These are phyloP conservation scores for Flaveria linearis DNA, from an alignment of 129 eudicot genomes.

Conservation along the genomic window DNA sequence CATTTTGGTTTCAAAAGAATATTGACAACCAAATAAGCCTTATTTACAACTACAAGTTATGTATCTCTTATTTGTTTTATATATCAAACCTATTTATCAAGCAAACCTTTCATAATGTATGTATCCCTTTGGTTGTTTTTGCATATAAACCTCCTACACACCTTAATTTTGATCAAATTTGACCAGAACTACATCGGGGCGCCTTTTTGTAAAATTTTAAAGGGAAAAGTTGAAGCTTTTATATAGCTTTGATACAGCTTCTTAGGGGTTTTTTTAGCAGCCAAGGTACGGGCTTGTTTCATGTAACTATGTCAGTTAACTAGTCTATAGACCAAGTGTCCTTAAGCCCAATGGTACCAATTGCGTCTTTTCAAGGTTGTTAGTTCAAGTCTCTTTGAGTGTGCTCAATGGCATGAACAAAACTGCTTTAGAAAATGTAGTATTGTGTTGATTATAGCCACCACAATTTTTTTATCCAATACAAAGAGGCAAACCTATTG, in stretches of 20 bases:
- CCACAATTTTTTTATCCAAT: neutral
- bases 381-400: slow-evolving; percentile 1
- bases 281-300: neutral
- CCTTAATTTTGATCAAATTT: too few relatives aligned
- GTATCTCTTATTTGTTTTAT: too few relatives aligned
- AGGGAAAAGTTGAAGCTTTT: neutral
- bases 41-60: too few relatives aligned
- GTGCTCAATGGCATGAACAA: neutral
- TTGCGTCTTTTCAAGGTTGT: neutral
- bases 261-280: too few relatives aligned
- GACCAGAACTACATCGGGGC: too few relatives aligned
- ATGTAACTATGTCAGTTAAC: neutral
- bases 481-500: neutral
- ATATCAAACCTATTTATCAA: too few relatives aligned
- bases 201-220: neutral
- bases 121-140: too few relatives aligned
- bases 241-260: too few relatives aligned
- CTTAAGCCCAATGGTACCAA: neutral
- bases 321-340: neutral
- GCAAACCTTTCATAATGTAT: too few relatives aligned
- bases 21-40: too few relatives aligned
- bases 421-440: neutral
- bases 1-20: too few relatives aligned
- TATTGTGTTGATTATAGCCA: neutral
- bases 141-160: too few relatives aligned